Conservation (phyloP, 2,329 filamentous ascomycete species). For the Hymenoscyphus infarciens region DNA sequence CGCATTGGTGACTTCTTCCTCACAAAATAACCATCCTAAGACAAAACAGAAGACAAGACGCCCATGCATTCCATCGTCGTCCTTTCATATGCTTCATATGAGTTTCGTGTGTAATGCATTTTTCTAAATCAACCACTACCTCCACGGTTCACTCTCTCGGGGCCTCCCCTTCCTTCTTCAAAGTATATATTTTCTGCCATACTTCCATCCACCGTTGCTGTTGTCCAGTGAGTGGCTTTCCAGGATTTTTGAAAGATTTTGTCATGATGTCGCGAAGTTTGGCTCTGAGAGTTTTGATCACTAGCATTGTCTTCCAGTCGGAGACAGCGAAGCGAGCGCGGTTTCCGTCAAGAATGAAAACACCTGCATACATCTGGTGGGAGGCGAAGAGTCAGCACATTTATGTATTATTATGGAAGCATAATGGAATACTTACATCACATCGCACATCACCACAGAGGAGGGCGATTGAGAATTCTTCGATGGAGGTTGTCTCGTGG, state of each 20-base stretch:
- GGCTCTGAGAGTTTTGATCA: constrained; percentile 74
- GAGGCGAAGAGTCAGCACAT: constrained; percentile 14
- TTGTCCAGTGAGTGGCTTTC: constrained; percentile 58
- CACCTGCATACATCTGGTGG: constrained; percentile 75
- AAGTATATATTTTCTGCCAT: constrained; percentile 61
- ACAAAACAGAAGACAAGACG: neutral
- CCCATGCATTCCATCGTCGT: neutral
- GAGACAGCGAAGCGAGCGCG: constrained; percentile 76
- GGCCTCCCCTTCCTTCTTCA: constrained; percentile 7
- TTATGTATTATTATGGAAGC: constrained; percentile 3
- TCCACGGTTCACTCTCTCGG: neutral
- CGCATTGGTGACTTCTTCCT: neutral
- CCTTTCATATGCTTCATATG: neutral
- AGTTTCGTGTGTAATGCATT: neutral
- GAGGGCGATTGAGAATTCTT: constrained; percentile 78
- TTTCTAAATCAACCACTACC: neutral
- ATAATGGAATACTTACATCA: constrained; percentile 52
- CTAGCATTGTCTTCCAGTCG: constrained; percentile 88
- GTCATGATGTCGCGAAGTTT: constrained; percentile 73
- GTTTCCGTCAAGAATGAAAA: constrained; percentile 84
- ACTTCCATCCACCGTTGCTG: constrained; percentile 72
- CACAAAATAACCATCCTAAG: neutral
- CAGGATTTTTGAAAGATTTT: constrained; percentile 64
- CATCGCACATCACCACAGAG: constrained; percentile 87
- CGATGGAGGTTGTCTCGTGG: constrained; percentile 78